A percentile compares a stretch with the other conserved stretches of the same genome.
phyloP scores from a whole-genome alignment of 345 rosid species.

The Brassica cretica region DNA sequence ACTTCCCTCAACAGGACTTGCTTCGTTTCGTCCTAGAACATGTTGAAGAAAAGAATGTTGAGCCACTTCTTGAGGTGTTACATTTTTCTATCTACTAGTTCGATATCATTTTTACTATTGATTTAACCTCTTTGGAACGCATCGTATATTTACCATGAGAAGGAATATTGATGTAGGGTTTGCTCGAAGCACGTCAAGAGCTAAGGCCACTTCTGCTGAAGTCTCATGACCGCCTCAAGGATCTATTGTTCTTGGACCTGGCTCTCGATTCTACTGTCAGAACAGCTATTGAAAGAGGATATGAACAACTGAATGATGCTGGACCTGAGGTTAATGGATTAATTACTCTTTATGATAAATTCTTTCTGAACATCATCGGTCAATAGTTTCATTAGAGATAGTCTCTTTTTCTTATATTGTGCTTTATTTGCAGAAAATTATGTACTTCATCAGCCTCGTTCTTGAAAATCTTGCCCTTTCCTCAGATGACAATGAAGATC shows the following conservation, averaged over 20 bases:
- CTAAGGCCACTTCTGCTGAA: slow-evolving; percentile 69
- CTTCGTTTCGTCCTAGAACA: slow-evolving; percentile 79
- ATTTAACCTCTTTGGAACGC: slow-evolving; percentile 1
- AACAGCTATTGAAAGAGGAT: slow-evolving; percentile 94
- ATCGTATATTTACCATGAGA: slow-evolving; percentile 11
- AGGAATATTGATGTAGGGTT: slow-evolving; percentile 55
- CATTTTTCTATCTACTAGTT: slow-evolving; percentile 2
- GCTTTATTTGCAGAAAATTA: slow-evolving; percentile 66
- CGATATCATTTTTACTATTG: neutral
- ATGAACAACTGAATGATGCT: slow-evolving; percentile 73
- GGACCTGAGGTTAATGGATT: slow-evolving; percentile 72
- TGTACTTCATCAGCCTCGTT: slow-evolving; percentile 73
- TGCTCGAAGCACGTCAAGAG: slow-evolving; percentile 98
- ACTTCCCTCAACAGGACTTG: slow-evolving; percentile 59
- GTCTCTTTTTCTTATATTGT: slow-evolving; percentile 28
- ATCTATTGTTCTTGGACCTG: slow-evolving; percentile 84
- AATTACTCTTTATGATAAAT: slow-evolving; percentile 6
- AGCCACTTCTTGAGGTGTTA: slow-evolving; percentile 83
- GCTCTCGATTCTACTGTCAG: slow-evolving; percentile 96
- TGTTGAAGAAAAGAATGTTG: slow-evolving; percentile 85
- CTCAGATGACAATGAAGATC: slow-evolving; percentile 92
- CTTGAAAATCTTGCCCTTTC: slow-evolving; percentile 94
- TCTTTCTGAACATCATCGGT: slow-evolving; percentile 2
- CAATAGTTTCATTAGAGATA: neutral
- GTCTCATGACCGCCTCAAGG: slow-evolving; percentile 81